Conservation (phyloP, 192 early-diverging fungal genomes). For the Podila minutissima region DNA sequence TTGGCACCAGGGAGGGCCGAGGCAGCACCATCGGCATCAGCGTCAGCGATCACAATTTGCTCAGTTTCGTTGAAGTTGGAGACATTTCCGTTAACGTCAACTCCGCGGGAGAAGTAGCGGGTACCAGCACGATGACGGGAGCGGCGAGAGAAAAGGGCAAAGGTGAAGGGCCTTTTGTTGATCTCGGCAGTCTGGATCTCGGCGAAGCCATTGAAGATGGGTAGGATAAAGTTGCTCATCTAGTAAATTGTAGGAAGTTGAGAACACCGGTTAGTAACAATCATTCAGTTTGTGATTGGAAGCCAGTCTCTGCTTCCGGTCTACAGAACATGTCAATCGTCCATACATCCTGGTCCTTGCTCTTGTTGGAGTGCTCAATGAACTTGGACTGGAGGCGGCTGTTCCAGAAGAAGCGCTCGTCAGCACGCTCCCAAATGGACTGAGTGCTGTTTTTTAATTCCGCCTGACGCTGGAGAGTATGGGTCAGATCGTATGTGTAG, state of each 20-base stretch:
- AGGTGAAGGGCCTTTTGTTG: conserved; percentile 78
- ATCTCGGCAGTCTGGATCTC: conserved; percentile 67
- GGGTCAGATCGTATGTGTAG: conserved; percentile 87
- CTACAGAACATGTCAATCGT: not conserved
- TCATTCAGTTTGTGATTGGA: not conserved
- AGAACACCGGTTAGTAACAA: not conserved
- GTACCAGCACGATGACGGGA: conserved; percentile 86
- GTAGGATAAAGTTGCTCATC: conserved; percentile 86
- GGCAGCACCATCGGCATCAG: conserved; percentile 42
- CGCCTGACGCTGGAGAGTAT: conserved; percentile 79
- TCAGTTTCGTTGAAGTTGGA: conserved; percentile 99
- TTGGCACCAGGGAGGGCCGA: conserved; percentile 50
- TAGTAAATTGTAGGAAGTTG: conserved; percentile 25
- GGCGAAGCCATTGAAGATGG: conserved; percentile 91
- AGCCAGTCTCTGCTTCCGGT: not conserved
- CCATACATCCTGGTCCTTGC: conserved; percentile 56
- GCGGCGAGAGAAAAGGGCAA: conserved; percentile 84
- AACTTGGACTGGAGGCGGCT: conserved; percentile 72
- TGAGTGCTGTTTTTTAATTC: conserved; percentile 47
- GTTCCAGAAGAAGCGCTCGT: conserved; percentile 98
- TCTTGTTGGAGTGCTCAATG: conserved; percentile 62
- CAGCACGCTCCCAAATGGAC: conserved; percentile 71
- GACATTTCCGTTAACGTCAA: conserved; percentile 91
- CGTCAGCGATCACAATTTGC: conserved; percentile 81
- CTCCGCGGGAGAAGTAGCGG: conserved; percentile 92